Evolutionary conservation across 2,329 filamentous ascomycete genomes (phyloP).

Genomic region (Xylaria arbuscula): DNA sequence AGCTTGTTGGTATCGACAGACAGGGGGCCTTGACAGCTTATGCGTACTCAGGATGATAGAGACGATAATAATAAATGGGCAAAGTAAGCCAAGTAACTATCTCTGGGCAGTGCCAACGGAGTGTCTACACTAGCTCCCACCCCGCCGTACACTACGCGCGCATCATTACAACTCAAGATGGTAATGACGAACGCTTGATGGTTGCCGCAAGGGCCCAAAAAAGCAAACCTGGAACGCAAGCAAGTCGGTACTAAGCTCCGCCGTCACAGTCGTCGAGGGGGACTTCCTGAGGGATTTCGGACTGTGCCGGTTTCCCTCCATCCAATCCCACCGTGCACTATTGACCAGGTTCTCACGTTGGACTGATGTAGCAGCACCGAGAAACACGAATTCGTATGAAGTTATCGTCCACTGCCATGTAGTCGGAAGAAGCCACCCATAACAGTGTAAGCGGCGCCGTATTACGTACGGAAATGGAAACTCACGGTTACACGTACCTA

Average conservation of each 20-base stretch:
- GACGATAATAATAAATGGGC: constrained; percentile 13
- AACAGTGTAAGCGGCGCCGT: constrained; percentile 12
- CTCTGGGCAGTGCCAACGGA: constrained; percentile 27
- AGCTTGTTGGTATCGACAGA: constrained; percentile 17
- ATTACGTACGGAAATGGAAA: constrained; percentile 7
- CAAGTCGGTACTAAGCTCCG: background rate
- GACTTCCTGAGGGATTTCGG: constrained; percentile 15
- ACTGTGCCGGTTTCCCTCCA: constrained; percentile 22
- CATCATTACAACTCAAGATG: constrained; percentile 24
- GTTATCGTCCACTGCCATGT: constrained; percentile 2
- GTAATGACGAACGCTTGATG: constrained; percentile 16
- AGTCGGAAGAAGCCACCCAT: constrained; percentile 16
- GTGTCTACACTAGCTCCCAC: constrained; percentile 23
- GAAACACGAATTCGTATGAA: constrained; percentile 2
- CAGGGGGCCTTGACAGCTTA: constrained; percentile 28
- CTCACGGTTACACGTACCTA: constrained; percentile 25
- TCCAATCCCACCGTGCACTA: constrained; percentile 22
- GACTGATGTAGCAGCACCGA: constrained; percentile 27
- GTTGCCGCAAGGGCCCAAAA: constrained; percentile 24
- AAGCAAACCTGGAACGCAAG: constrained; percentile 17
- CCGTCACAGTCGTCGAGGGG: constrained; percentile 11
- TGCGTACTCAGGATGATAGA: constrained; percentile 6
- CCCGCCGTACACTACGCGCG: background rate
- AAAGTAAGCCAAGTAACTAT: constrained; percentile 19
- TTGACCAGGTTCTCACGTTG: constrained; percentile 23